These are phyloP conservation scores for Mucuna pruriens DNA, from an alignment of 306 rosid genomes.

Conservation along the genomic window DNA sequence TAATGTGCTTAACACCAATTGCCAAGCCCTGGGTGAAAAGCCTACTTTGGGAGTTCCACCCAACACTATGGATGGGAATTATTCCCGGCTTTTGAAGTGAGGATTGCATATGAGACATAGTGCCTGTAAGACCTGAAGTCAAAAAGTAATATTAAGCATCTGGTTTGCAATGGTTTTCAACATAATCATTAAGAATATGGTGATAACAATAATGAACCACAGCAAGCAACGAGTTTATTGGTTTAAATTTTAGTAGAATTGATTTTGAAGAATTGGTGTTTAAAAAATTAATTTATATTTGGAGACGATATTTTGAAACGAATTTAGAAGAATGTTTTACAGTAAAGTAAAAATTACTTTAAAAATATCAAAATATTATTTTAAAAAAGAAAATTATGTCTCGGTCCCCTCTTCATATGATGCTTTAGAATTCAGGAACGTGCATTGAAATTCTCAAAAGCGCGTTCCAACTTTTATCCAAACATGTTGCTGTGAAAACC, in stretches of 20 bases:
- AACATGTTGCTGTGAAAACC: background rate
- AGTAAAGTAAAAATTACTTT: background rate
- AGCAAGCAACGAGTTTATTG: background rate
- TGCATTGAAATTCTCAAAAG: too few species aligned
- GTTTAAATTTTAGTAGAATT: background rate
- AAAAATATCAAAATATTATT: background rate
- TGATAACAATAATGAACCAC: background rate
- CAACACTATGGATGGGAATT: slow-evolving; percentile 44
- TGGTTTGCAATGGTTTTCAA: background rate
- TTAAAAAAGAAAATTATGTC: too few species aligned
- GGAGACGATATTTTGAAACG: background rate
- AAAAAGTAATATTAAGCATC: slow-evolving; percentile 25
- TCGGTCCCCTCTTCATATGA: too few species aligned
- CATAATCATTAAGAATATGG: background rate
- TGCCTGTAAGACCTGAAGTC: slow-evolving; percentile 49
- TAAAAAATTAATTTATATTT: too few species aligned
- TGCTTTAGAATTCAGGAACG: too few species aligned
- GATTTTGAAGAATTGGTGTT: background rate
- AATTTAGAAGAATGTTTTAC: background rate
- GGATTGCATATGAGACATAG: slow-evolving; percentile 51
- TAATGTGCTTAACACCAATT: slow-evolving; percentile 46
- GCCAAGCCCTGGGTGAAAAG: slow-evolving; percentile 47
- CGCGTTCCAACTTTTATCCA: too few species aligned
- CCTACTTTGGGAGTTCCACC: slow-evolving; percentile 41
- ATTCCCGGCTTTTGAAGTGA: slow-evolving; percentile 59